phyloP scores from a whole-genome alignment of 257 asterid species.

The Fraxinus quadrangulata region DNA sequence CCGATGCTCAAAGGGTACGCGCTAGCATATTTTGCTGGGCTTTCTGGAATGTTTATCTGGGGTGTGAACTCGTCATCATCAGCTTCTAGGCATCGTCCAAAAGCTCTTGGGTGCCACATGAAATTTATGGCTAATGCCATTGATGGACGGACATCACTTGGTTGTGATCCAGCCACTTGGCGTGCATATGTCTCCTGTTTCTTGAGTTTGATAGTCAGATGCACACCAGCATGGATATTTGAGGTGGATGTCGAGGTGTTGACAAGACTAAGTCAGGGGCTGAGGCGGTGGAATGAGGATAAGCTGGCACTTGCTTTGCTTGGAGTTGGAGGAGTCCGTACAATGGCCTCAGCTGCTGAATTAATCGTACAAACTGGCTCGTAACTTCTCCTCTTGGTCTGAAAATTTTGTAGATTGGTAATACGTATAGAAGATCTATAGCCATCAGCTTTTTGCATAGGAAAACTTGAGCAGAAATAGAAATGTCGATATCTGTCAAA shows the following conservation, averaged over 20 bases:
- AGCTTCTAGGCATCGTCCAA: slow-evolving; percentile 70
- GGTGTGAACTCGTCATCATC: slow-evolving; percentile 68
- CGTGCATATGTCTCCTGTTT: slow-evolving; percentile 77
- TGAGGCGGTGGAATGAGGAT: slow-evolving; percentile 71
- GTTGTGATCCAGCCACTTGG: slow-evolving; percentile 89
- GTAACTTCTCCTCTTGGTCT: slow-evolving; percentile 24
- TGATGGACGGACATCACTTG: slow-evolving; percentile 74
- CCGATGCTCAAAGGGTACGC: slow-evolving; percentile 77
- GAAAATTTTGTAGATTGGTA: slow-evolving; percentile 50
- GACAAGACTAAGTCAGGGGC: slow-evolving; percentile 66
- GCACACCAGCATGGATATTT: slow-evolving; percentile 69
- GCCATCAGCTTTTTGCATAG: slow-evolving; percentile 26
- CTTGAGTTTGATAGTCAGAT: slow-evolving; percentile 73
- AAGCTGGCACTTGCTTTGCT: slow-evolving; percentile 86
- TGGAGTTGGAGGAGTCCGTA: slow-evolving; percentile 67
- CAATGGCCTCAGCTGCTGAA: slow-evolving; percentile 89
- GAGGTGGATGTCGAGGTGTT: slow-evolving; percentile 63
- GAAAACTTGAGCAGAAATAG: slow-evolving; percentile 20
- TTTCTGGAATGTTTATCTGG: slow-evolving; percentile 76
- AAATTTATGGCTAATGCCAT: slow-evolving; percentile 76
- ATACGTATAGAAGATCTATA: slow-evolving; percentile 15
- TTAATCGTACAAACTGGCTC: slow-evolving; percentile 48
- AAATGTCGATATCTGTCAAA: slow-evolving; percentile 11
- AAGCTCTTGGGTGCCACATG: slow-evolving; percentile 66
- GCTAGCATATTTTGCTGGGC: slow-evolving; percentile 69